Conservation (phyloP, 78 protist genomes). For the Protostelium mycophagum region DNA sequence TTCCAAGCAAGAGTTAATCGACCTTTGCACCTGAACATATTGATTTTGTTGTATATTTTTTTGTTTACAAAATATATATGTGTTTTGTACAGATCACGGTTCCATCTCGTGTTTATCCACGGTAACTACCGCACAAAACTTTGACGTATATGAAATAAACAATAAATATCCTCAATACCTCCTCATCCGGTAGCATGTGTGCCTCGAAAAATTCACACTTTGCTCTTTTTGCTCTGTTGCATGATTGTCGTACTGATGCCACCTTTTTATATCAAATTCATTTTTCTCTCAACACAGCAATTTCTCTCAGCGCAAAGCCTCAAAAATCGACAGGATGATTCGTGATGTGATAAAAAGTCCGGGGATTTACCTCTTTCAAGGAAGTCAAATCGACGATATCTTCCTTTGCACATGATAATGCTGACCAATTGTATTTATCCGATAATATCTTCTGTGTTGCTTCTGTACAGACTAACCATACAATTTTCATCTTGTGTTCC, state of each 20-base stretch:
- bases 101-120: neutral
- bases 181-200: neutral
- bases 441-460: neutral
- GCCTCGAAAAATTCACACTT: neutral
- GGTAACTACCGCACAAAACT: too few relatives aligned
- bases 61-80: too few relatives aligned
- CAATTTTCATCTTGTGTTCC: neutral
- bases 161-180: neutral
- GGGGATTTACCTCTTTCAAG: neutral
- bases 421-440: neutral
- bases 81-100: too few relatives aligned
- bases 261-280: neutral
- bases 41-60: too few relatives aligned
- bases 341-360: neutral
- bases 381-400: neutral
- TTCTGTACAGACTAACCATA: neutral
- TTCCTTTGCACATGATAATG: neutral
- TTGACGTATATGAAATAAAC: neutral
- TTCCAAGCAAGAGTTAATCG: neutral
- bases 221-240: neutral
- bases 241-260: neutral
- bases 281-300: too few relatives aligned
- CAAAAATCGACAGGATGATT: too few relatives aligned
- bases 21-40: too few relatives aligned
- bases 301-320: too few relatives aligned